Conservation (phyloP, 495 filamentous ascomycete genomes). For the Aspergillus incahuasiensis region DNA sequence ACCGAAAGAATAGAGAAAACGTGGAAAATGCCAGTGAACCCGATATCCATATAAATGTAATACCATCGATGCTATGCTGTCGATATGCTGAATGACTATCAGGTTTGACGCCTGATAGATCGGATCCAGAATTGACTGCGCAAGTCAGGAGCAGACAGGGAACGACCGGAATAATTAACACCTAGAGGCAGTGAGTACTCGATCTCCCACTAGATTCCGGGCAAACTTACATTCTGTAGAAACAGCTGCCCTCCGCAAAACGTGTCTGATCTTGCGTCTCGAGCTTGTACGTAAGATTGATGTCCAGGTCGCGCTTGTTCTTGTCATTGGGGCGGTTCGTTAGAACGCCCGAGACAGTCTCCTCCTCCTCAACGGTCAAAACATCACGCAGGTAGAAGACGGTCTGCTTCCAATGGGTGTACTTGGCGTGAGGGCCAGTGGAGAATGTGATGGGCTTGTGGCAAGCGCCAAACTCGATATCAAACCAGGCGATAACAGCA, state of each 20-base stretch:
- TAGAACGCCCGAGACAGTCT: conserved; percentile 65
- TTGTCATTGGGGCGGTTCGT: conserved; percentile 85
- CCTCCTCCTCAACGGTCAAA: conserved; percentile 75
- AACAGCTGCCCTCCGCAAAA: conserved; percentile 61
- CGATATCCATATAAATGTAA: conserved; percentile 17
- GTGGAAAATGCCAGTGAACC: conserved; percentile 18
- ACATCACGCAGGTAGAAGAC: conserved; percentile 86
- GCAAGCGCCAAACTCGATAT: conserved; percentile 95
- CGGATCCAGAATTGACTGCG: conserved; percentile 16
- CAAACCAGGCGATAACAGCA: conserved; percentile 96
- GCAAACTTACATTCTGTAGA: conserved; percentile 84
- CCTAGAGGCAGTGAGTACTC: conserved; percentile 33
- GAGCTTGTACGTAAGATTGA: conserved; percentile 77
- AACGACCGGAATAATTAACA: conserved; percentile 35
- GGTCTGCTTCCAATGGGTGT: conserved; percentile 94
- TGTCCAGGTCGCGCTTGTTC: conserved; percentile 93
- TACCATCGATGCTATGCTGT: conserved; percentile 33
- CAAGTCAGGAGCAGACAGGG: conserved; percentile 13
- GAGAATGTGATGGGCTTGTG: conserved; percentile 82
- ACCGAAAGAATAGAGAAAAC: conserved; percentile 11
- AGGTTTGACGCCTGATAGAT: conserved; percentile 9
- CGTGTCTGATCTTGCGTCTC: conserved; percentile 68
- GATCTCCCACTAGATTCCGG: neutral
- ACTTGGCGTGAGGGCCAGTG: conserved; percentile 84
- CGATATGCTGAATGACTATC: conserved; percentile 14